These are phyloP conservation scores for Cladorrhinum sp. DNA, from an alignment of 2,329 filamentous ascomycete genomes.

Conservation along the genomic window DNA sequence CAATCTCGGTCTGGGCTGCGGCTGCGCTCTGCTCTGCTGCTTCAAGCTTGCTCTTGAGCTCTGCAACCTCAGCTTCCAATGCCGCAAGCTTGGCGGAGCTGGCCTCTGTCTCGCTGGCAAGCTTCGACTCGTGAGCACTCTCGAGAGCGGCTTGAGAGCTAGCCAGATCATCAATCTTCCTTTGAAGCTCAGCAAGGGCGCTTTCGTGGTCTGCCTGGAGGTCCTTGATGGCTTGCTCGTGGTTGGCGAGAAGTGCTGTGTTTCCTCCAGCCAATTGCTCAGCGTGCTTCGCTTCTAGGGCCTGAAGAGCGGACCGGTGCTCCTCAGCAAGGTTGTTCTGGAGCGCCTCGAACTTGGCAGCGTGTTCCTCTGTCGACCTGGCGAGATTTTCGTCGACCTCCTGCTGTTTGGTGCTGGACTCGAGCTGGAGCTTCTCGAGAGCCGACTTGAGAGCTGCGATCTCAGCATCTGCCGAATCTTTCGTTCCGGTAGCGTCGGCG, in stretches of 20 bases:
- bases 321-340: slow-evolving; percentile 48
- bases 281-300: slow-evolving; percentile 52
- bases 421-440: slow-evolving; percentile 45
- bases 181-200: slow-evolving; percentile 48
- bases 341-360: slow-evolving; percentile 49
- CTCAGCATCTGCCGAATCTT: slow-evolving; percentile 48
- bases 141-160: slow-evolving; percentile 46
- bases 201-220: slow-evolving; percentile 50
- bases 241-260: slow-evolving; percentile 42
- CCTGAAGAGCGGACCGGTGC: slow-evolving; percentile 47
- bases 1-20: slow-evolving; percentile 42
- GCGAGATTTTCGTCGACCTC: slow-evolving; percentile 37
- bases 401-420: slow-evolving; percentile 38
- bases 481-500: slow-evolving; percentile 46
- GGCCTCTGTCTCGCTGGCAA: slow-evolving; percentile 44
- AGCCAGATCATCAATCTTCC: slow-evolving; percentile 52
- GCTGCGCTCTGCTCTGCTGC: slow-evolving; percentile 45
- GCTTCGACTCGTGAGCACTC: slow-evolving; percentile 43
- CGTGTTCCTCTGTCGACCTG: slow-evolving; percentile 46
- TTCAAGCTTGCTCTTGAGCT: slow-evolving; percentile 48
- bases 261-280: slow-evolving; percentile 48
- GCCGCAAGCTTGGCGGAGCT: slow-evolving; percentile 45
- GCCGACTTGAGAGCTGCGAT: slow-evolving; percentile 49
- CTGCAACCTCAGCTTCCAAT: slow-evolving; percentile 51
- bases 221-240: slow-evolving; percentile 49